Conservation (phyloP, 2,329 filamentous ascomycete genomes). For the Aspergillus awamori region DNA sequence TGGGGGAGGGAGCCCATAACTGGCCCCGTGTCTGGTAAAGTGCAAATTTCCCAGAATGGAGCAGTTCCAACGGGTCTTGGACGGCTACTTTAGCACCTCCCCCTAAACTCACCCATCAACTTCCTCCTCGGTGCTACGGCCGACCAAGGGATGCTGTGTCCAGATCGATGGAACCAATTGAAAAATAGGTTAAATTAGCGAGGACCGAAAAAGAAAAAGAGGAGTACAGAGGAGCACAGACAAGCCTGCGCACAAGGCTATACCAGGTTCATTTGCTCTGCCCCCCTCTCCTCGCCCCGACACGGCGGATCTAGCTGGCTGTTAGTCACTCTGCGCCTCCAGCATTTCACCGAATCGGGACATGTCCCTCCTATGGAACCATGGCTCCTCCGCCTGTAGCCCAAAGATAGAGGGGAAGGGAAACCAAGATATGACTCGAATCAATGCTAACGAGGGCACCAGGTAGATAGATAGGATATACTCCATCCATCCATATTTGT, state of each 20-base stretch:
- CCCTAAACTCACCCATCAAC: neutral
- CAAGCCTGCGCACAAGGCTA: slow-evolving; percentile 18
- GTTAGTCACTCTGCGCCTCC: slow-evolving; percentile 3
- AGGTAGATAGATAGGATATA: too few relatives aligned
- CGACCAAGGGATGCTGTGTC: slow-evolving; percentile 3
- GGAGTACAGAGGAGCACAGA: slow-evolving; percentile 14
- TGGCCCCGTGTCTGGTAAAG: neutral
- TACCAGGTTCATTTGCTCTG: slow-evolving; percentile 11
- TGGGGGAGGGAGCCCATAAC: neutral
- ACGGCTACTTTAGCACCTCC: neutral
- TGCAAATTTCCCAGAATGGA: slow-evolving; percentile 9
- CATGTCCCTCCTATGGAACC: neutral
- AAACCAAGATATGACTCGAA: neutral
- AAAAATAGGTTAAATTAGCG: slow-evolving; percentile 3
- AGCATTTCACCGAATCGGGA: neutral
- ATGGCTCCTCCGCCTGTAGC: neutral
- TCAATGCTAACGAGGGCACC: neutral
- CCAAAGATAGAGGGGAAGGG: neutral
- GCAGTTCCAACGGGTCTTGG: slow-evolving; percentile 3
- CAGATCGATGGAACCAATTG: slow-evolving; percentile 17
- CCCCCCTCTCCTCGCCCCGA: slow-evolving; percentile 11
- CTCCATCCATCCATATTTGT: too few relatives aligned
- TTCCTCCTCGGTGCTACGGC: slow-evolving; percentile 7
- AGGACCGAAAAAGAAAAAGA: slow-evolving; percentile 6
- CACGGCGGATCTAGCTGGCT: slow-evolving; percentile 17